Base-by-base conservation (phyloP, 2,329 filamentous ascomycete species). In the Colletotrichum sp. region DNA sequence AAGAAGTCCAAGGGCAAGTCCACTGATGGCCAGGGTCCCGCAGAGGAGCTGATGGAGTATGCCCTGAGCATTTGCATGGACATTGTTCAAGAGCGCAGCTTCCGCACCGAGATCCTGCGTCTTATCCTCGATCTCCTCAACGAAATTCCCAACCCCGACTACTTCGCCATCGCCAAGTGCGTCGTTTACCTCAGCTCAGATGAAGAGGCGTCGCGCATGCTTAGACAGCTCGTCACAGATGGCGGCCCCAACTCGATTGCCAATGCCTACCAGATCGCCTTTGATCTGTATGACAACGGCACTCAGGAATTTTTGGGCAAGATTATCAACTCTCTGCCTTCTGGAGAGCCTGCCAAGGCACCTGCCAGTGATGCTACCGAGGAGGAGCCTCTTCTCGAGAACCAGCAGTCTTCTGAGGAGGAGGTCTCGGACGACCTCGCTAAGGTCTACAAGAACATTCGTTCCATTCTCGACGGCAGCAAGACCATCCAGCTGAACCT, bases 251-350 rank as follows among this genome's bases (percentile, higher is more conserved):
- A 92, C 74, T 95, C 95, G 1, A 90, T 95, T 18, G 94, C 96
- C 24, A 93, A 95, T 64, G 97, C 97, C 21, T 99, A 98, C 83
- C 97, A 99, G 82, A 98, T 99, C 71, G 97, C 96, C 2, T 99
- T 99, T 80, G 97, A 99, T 80, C 89, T 99, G 8, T 98, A 98
- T 84, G 97, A 99, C 85, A 99, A 99, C 81, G 97, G 97, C 78
- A 98, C 97, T 0, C 97, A 99, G 80, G 97, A 98, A 82, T 99
- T 99, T 79, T 85, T 99, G 29, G 92, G 93, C 77, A 98, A 97
- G 84, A 94, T 99, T 58, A 93, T 96, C 80, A 91, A 94, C 72
- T 92, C 94, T 59, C 87, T 98, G 36, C 94, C 95, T 0, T 87
- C 89, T 21, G 84, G 85, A 13, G 86, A 89, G 69, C 79, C 80